A percentile compares a stretch with the other conserved stretches of the same genome.
Evolutionary conservation across 768 basidiomycete species (phyloP).

Genomic region (Guyanaporus albipodus): DNA sequence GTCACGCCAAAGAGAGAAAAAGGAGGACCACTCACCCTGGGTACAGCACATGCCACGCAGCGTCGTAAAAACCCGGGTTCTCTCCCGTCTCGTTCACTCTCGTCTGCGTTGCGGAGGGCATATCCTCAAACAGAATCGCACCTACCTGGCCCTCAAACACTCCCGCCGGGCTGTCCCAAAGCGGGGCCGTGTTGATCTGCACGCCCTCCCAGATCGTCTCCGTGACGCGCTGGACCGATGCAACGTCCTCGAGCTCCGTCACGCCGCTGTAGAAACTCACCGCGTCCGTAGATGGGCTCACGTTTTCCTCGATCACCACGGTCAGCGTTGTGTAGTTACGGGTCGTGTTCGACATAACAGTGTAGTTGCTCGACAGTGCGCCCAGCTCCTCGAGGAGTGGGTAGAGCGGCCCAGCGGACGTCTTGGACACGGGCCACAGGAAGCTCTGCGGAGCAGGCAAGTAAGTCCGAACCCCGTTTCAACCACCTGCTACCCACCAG

Average conservation of each 20-base stretch:
- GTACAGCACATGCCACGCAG: conserved; percentile 14
- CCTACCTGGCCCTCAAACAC: not conserved
- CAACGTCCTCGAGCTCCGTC: not conserved
- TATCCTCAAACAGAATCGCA: conserved; percentile 8
- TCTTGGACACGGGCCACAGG: conserved; percentile 6
- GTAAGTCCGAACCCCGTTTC: too few relatives aligned
- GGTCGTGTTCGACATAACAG: conserved; percentile 10
- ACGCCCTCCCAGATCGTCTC: conserved; percentile 18
- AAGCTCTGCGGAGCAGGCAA: conserved; percentile 3
- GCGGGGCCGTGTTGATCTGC: not conserved
- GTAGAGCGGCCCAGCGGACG: conserved; percentile 7
- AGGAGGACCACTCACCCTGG: too few relatives aligned
- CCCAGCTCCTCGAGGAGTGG: conserved; percentile 15
- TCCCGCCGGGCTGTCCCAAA: not conserved
- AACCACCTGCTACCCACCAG: conserved; percentile 13
- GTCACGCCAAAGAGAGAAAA: too few relatives aligned
- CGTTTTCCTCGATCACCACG: not conserved
- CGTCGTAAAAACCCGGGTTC: conserved; percentile 18
- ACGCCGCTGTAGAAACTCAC: conserved; percentile 10
- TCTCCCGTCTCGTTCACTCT: conserved; percentile 15
- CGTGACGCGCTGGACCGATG: conserved; percentile 6
- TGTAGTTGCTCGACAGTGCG: conserved; percentile 8
- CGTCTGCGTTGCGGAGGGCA: conserved; percentile 8
- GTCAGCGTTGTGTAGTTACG: conserved; percentile 12
- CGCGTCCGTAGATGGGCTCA: conserved; percentile 6